These are phyloP conservation scores for Oryza longistaminata DNA, from an alignment of 176 grass and related monocot genomes.

Conservation along the genomic window DNA sequence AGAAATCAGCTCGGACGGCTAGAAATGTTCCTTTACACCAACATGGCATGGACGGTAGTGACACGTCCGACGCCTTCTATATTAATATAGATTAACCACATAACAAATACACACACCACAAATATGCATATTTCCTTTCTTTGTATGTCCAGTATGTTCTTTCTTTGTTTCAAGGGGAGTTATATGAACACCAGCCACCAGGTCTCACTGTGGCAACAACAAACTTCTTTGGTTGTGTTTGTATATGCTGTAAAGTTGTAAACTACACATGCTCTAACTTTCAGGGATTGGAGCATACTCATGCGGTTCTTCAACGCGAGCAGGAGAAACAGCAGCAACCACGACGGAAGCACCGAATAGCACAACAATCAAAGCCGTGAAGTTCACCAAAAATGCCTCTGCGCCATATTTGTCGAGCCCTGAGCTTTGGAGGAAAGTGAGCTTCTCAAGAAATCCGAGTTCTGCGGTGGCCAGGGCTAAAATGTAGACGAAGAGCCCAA, in stretches of 20 bases:
- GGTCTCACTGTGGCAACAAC: not conserved
- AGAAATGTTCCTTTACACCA: not conserved
- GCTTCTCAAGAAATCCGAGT: conserved; percentile 80
- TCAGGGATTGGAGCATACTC: conserved; percentile 69
- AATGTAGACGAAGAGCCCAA: conserved; percentile 82
- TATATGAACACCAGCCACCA: not conserved
- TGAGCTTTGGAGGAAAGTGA: conserved; percentile 77
- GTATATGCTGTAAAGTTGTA: not conserved
- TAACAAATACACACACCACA: conserved; percentile 7
- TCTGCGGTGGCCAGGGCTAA: conserved; percentile 66
- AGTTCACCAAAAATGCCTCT: conserved; percentile 86
- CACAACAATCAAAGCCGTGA: conserved; percentile 70
- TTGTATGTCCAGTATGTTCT: not conserved
- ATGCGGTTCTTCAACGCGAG: conserved; percentile 57
- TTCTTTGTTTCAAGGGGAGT: not conserved
- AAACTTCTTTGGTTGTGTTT: not conserved
- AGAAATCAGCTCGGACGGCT: not conserved
- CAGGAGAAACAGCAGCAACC: conserved; percentile 61
- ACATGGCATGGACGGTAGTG: not conserved
- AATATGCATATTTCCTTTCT: conserved; percentile 32
- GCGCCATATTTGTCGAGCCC: conserved; percentile 68
- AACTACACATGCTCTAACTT: conserved; percentile 31
- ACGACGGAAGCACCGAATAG: conserved; percentile 73
- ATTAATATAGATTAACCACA: not conserved
- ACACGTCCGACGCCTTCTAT: not conserved